A percentile compares a stretch with the other conserved stretches of the same genome.
phyloP scores from a whole-genome alignment of 2,329 filamentous ascomycete species.

The Penicillium vulpinum region DNA sequence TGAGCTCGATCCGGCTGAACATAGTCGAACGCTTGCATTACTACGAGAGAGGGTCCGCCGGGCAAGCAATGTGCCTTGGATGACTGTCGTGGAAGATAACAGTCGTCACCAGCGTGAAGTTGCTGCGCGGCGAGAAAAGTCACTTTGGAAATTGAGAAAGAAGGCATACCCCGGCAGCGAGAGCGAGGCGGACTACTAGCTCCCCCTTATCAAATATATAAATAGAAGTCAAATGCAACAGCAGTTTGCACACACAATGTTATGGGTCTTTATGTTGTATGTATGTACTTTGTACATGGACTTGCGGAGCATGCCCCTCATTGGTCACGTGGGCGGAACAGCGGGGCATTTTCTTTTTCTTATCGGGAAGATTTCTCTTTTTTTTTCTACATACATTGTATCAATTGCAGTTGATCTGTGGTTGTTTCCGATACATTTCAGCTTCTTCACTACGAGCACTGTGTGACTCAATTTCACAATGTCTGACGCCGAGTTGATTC shows the following conservation, averaged over 20 bases:
- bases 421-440: not conserved
- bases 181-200: constrained; percentile 38
- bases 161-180: constrained; percentile 40
- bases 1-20: constrained; percentile 13
- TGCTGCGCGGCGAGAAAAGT: constrained; percentile 29
- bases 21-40: constrained; percentile 24
- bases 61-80: constrained; percentile 44
- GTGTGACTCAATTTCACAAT: constrained; percentile 5
- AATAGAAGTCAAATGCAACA: not conserved
- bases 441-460: not conserved
- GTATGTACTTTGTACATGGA: too few relatives aligned
- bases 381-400: too few relatives aligned
- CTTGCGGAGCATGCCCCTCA: not conserved
- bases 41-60: constrained; percentile 37
- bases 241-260: not conserved
- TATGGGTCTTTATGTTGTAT: not conserved
- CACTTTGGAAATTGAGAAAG: constrained; percentile 43
- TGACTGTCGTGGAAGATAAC: constrained; percentile 40
- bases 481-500: constrained; percentile 15
- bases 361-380: not conserved
- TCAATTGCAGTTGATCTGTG: too few relatives aligned
- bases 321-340: not conserved
- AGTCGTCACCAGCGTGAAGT: constrained; percentile 30
- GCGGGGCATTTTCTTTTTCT: not conserved
- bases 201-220: not conserved